Base-by-base conservation (phyloP, 306 rosid genomes). In the Trifolium subterraneum region DNA sequence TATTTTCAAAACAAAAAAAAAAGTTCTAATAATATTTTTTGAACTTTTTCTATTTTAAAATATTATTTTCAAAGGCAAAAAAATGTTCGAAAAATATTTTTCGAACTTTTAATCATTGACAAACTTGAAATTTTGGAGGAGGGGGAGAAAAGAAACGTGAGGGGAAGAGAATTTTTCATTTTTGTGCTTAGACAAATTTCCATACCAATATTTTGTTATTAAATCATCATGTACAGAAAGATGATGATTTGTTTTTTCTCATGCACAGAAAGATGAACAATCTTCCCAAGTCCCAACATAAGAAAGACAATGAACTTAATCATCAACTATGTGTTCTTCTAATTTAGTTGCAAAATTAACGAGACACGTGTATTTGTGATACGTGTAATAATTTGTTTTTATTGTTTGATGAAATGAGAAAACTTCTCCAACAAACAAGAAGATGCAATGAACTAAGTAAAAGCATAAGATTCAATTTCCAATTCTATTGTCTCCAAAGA, bases 391-490 rank as follows among this genome's bases (percentile, higher is more conserved):
- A 14, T 5, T 39, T 31, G 11, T 7, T 48, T 31, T 20, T 19
- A 16, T 64, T 13, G 7, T 50, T 73, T 67, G 36, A 8, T 29
- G 77, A 0, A 18, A 51, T 65, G 70, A 68, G 71, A 66, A 75
- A 66, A 23, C 20, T 39, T 56, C 0, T 3, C 45, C 51, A 45
- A 78, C 22, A 52, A 69, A 82, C 19, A 59, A 16, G 68, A 60
- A 80, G 81, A 80, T 76, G 52, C 84, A 76, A 61, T 80, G 84
- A 76, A 84, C 79, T 31, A 42, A 42, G 9, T 22, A 56, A 64
- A 65, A 74, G 38, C 77, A 80, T 62, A 38, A 14, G 62, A 54
- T 80, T 72, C 84, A 73, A 80, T 71, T 84, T 74, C 87, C 84
- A 80, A 84, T 72, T 67, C 59, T 12, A 72, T 19, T 84, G 84